phyloP scores from a whole-genome alignment of 306 rosid genomes.

The Cucurbita argyrosperma region DNA sequence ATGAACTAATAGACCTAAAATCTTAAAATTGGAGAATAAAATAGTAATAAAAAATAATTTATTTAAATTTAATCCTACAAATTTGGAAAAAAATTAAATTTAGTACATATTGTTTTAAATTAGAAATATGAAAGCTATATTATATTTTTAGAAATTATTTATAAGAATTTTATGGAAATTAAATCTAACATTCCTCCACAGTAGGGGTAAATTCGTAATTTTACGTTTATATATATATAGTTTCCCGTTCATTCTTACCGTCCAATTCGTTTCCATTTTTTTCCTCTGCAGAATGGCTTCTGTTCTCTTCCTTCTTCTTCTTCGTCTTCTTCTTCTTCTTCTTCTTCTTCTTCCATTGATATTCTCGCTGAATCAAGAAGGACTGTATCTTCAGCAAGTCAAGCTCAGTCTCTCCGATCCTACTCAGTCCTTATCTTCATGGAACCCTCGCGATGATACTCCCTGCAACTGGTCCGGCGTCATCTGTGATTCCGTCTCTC shows the following conservation, averaged over 20 bases:
- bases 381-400: conserved; percentile 38
- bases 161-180: too few species aligned
- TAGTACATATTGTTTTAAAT: too few species aligned
- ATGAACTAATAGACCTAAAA: too few species aligned
- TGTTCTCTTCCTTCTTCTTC: neutral
- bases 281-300: neutral
- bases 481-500: conserved; percentile 17
- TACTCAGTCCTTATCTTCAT: conserved; percentile 17
- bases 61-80: too few species aligned
- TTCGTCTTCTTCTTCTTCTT: neutral
- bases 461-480: conserved; percentile 55
- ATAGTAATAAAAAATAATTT: too few species aligned
- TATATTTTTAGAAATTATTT: too few species aligned
- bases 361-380: conserved; percentile 53
- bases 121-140: too few species aligned
- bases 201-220: too few species aligned
- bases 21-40: too few species aligned
- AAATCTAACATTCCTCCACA: too few species aligned
- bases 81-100: too few species aligned
- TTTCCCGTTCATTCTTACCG: neutral
- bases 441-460: conserved; percentile 36
- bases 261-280: neutral
- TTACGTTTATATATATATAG: too few species aligned
- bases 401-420: conserved; percentile 42
- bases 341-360: conserved; percentile 4